phyloP scores from a whole-genome alignment of 306 rosid species.

The Medicago truncatula region MtrunA17r5.0-ANR NC_053044.1:138501-139000 shows the following conservation, averaged over 20 bases:
- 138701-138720: slow-evolving; percentile 64
- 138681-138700: slow-evolving; percentile 73
- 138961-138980: slow-evolving; percentile 74
- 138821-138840: slow-evolving; percentile 66
- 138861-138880: slow-evolving; percentile 70
- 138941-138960: slow-evolving; percentile 64
- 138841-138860: slow-evolving; percentile 63
- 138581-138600: slow-evolving; percentile 90
- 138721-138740: slow-evolving; percentile 57
- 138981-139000: slow-evolving; percentile 79
- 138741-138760: slow-evolving; percentile 66
- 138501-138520: slow-evolving; percentile 59
- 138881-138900: slow-evolving; percentile 69
- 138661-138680: slow-evolving; percentile 49
- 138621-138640: slow-evolving; percentile 90
- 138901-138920: slow-evolving; percentile 69
- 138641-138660: slow-evolving; percentile 57
- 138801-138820: slow-evolving; percentile 70
- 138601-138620: slow-evolving; percentile 88
- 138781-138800: slow-evolving; percentile 78
- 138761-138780: slow-evolving; percentile 73
- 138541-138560: slow-evolving; percentile 48
- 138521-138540: slow-evolving; percentile 51
- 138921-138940: slow-evolving; percentile 79
- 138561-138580: slow-evolving; percentile 81